phyloP scores from a whole-genome alignment of 495 filamentous ascomycete species.

The Filosporella fistucella region DNA sequence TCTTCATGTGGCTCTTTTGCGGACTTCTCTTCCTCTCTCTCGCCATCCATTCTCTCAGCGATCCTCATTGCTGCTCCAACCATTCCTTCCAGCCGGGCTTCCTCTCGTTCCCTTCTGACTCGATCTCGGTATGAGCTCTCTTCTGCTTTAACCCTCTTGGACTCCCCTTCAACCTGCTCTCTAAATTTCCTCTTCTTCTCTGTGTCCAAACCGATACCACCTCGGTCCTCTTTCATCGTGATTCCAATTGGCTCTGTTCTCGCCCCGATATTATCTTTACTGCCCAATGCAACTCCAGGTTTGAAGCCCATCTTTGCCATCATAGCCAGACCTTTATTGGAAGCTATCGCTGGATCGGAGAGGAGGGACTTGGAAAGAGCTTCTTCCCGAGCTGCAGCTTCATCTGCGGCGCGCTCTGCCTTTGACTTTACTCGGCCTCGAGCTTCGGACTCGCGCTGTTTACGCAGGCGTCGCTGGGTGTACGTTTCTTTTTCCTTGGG shows the following conservation, averaged over 20 bases:
- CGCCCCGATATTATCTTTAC: slow-evolving; percentile 28
- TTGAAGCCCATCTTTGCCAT: slow-evolving; percentile 96
- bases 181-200: slow-evolving; percentile 78
- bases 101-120: slow-evolving; percentile 66
- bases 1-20: slow-evolving; percentile 20
- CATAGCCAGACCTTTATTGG: slow-evolving; percentile 86
- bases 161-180: slow-evolving; percentile 44
- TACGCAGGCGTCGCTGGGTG: slow-evolving; percentile 49
- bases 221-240: slow-evolving; percentile 69
- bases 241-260: slow-evolving; percentile 35
- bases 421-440: slow-evolving; percentile 69
- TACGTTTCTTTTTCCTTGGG: slow-evolving; percentile 43
- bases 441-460: slow-evolving; percentile 53
- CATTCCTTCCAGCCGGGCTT: slow-evolving; percentile 60
- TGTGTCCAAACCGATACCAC: slow-evolving; percentile 80
- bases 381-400: slow-evolving; percentile 64
- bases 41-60: slow-evolving; percentile 57
- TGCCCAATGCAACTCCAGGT: slow-evolving; percentile 65
- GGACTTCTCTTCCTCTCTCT: slow-evolving; percentile 17
- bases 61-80: slow-evolving; percentile 77
- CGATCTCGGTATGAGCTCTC: slow-evolving; percentile 76
- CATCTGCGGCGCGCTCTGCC: slow-evolving; percentile 69
- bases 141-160: slow-evolving; percentile 61
- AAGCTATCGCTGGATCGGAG: slow-evolving; percentile 35
- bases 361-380: slow-evolving; percentile 70